Percentiles rank a stretch among this genome's conserved stretches.
phyloP scores from a whole-genome alignment of 208 protist species.

The Trypanosoma boissoni region DNA sequence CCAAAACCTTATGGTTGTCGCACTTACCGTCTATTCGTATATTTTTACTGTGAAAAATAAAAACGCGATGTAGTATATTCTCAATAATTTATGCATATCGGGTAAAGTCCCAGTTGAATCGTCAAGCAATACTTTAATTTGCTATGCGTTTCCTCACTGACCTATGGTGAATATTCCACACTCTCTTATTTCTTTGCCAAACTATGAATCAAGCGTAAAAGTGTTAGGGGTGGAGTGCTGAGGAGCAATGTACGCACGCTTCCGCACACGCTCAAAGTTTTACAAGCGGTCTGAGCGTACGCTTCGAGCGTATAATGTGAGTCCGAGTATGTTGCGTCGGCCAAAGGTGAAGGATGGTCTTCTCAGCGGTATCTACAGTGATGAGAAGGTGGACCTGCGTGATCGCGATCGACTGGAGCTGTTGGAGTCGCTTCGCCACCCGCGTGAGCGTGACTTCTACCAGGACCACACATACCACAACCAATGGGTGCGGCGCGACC shows the following conservation, averaged over 20 bases:
- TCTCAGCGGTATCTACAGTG: slow-evolving; percentile 62
- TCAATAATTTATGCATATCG: too few relatives aligned
- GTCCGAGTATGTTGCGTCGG: slow-evolving; percentile 56
- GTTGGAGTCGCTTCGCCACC: slow-evolving; percentile 80
- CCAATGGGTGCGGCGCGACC: slow-evolving; percentile 77
- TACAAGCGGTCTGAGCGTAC: slow-evolving; percentile 59
- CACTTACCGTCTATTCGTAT: too few relatives aligned
- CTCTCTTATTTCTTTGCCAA: neutral
- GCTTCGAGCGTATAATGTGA: slow-evolving; percentile 69
- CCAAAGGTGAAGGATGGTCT: slow-evolving; percentile 69
- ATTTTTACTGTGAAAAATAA: too few relatives aligned
- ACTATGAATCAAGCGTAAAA: neutral
- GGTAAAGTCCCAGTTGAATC: too few relatives aligned
- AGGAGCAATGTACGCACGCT: slow-evolving; percentile 75
- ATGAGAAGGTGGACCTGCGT: slow-evolving; percentile 74
- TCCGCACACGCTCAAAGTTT: slow-evolving; percentile 76
- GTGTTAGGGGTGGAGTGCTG: neutral
- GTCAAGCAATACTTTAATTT: too few relatives aligned
- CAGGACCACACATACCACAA: slow-evolving; percentile 93
- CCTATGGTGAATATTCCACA: too few relatives aligned
- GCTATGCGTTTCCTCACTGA: too few relatives aligned
- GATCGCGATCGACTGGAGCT: slow-evolving; percentile 76
- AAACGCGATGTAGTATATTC: too few relatives aligned
- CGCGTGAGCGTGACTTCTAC: slow-evolving; percentile 87
- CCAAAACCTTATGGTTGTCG: too few relatives aligned